Base-by-base conservation (phyloP, 176 grass and related monocot genomes). In the Saccharum spontaneum region DNA sequence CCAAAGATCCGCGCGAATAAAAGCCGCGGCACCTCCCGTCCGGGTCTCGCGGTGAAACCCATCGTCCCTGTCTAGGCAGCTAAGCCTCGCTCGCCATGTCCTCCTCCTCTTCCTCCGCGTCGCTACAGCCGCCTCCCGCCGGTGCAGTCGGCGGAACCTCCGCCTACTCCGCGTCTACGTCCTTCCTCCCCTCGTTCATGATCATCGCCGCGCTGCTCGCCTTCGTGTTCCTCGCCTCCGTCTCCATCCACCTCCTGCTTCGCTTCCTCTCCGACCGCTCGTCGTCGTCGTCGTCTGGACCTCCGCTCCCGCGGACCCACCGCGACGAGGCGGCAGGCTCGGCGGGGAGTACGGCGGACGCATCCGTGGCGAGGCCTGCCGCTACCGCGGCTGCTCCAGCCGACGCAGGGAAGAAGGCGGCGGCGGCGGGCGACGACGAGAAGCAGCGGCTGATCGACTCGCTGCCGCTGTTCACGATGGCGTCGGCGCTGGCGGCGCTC, bases 401-500 rank as follows among this genome's bases (percentile, higher is more conserved):
- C 10, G 79, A 52, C 23, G 78, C 48, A 3, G 48, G 39, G 60
- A 30, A 28, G 79, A 24, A 31, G 62, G 9, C 22, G n/a, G 79
- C 2, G 37, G 26, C 6, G 40, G 79, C 1, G 37, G 14, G 3
- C 31, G 75, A 50, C 10, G 59, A 76, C 18, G 92, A 88, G 73
- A 89, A 89, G 49, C 82, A 75, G 54, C 71, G 67, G n/a, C 76
- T 98, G 83, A 94, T 98, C 71, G 93, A 95, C 12, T 91, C 93
- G 20, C 91, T 98, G 66, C 96, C 96, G 8, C 76, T 95, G 72
- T 98, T 95, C 87, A 92, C 91, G 43, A 92, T 98, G 79, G 94
- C 87, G 4, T 97, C 91, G 1, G 69, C 94, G 17, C 79, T 94
- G 13, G 87, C 91, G 13, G 73, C 77, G 46, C 83, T 94, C 5